These are phyloP conservation scores for Leishmania turanica DNA, from an alignment of 208 protist genomes.

Conservation along the genomic window DNA sequence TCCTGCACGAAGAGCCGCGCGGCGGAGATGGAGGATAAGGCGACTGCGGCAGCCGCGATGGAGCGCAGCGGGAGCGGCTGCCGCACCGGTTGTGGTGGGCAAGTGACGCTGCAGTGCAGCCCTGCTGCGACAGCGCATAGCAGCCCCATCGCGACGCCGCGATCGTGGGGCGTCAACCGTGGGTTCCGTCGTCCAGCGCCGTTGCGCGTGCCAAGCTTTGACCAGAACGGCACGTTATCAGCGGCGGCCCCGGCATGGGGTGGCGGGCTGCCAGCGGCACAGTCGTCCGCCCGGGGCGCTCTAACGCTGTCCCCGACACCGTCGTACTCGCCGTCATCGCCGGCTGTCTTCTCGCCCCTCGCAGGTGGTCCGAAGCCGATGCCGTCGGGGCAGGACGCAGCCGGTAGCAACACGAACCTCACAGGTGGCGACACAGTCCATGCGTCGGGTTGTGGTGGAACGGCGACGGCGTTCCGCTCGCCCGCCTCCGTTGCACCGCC, in stretches of 20 bases:
- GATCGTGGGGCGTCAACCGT: constrained; percentile 4
- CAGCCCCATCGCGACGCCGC: constrained; percentile 24
- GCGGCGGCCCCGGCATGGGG: not conserved
- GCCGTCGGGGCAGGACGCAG: constrained; percentile 15
- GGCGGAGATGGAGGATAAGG: constrained; percentile 15
- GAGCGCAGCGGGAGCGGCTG: constrained; percentile 3
- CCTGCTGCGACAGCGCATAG: constrained; percentile 11
- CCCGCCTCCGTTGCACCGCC: not conserved
- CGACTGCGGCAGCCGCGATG: constrained; percentile 9
- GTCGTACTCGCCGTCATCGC: constrained; percentile 26
- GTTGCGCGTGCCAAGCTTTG: constrained; percentile 8
- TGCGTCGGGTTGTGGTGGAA: not conserved
- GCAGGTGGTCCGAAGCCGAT: constrained; percentile 11
- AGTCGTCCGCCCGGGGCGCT: not conserved
- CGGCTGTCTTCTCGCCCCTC: constrained; percentile 20
- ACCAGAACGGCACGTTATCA: not conserved
- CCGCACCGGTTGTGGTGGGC: constrained; percentile 10
- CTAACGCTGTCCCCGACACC: constrained; percentile 11
- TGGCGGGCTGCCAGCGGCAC: not conserved
- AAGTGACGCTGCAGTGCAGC: constrained; percentile 24
- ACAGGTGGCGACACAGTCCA: not conserved
- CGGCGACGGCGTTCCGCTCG: constrained; percentile 9
- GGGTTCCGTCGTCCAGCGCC: constrained; percentile 11
- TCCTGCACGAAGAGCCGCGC: constrained; percentile 16
- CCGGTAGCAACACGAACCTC: not conserved